Evolutionary conservation across 352 stramenopile genomes (phyloP), one percentile per base, ranked within the genome.

Genomic region (Phytophthora pinifolia): DNA sequence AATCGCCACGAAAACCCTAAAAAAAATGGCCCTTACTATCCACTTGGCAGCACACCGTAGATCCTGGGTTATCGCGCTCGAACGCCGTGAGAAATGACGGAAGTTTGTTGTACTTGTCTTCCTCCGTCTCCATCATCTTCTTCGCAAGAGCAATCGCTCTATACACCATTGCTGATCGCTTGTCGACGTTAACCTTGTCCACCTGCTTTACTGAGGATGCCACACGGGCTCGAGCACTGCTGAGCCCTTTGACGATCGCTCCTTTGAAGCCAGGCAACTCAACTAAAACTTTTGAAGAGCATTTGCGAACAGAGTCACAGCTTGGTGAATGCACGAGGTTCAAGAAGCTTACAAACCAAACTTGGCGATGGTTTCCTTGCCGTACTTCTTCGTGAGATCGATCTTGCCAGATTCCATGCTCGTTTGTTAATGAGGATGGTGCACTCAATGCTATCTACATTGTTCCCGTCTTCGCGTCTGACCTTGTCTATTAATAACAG

Each of bases 241-340:
- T 46, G 10, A 54, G 9, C 10, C 15, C 15, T 17, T 45, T 45
- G 6, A 45, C 35, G 0, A 46, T 17, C 4, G 34, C 35, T 17
- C 34, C 30, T 54, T 51, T 51, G 8, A 54, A 46, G 3, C 35
- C 22, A 36, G 46, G 25, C 2, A 39, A 35, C 3, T 54, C 25
- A 12, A 46, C 4, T 2, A 54, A 4, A 8, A 46, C 9, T 4
- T 39, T 7, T 9, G 46, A 45, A 18, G 46, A 39, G 9, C 46
- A 45, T 4, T 46, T 22, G 20, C 20, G 20, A 3, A 22, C 20
- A 22, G 20, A 22, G 20, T 22, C 20, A 22, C 20, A 22, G 20
- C 20, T 22, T 22, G 20, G 20, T 22, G 20, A 22, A 22, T 22
- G 20, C 20, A 22, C 20, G 20, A 22, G 1, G 20, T 22, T 22